Base-by-base conservation (phyloP, 2,329 filamentous ascomycete genomes). In the Colletotrichum tanaceti region DNA sequence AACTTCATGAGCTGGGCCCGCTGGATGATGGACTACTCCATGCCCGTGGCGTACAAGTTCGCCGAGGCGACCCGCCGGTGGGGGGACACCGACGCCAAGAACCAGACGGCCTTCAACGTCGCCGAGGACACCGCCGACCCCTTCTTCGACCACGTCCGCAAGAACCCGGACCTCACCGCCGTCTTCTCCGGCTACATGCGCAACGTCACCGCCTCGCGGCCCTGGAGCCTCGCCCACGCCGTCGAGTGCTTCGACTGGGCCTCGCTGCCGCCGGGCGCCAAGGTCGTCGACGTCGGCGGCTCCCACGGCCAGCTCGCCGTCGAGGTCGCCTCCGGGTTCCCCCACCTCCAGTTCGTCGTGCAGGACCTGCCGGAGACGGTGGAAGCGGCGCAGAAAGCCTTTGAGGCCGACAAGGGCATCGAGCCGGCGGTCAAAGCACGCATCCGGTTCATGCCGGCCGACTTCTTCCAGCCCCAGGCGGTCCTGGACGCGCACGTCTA, bases 401-500 rank as follows among this genome's bases (percentile, higher is more conserved):
- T 63, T 4, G 43, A 58, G 7, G 35, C 43, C 3, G 61, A 63
- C 22, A 7, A 18, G 4, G 50, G 41, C 5, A 35, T 63, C 10
- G 61, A 58, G 0, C 5, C 61, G 0, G 35, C 7, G 4, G 32
- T 81, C 13, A 73, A 72, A 41, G 71, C 66, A 18, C 76, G 79
- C 2, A 74, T 82, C 10, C 73, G 71, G 2, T 82, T 81, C 68
- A 69, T 75, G 43, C 73, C 74, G 16, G 78, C 80, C 69, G 75
- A 79, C 70, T 78, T 82, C 67, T 80, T 81, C 75, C 64, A 74
- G 38, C 76, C 78, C 1, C 80, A 82, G 69, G 70, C 76, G 1
- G 74, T 77, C 2, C n/a, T 58, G n/a, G 63, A 75, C 18, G 85
- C 82, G 5, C 83, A 85, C 59, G 78, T 85, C 55, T 87, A 85